Base-by-base conservation (phyloP, 2,329 filamentous ascomycete species). In the Venturia nashicola region DNA sequence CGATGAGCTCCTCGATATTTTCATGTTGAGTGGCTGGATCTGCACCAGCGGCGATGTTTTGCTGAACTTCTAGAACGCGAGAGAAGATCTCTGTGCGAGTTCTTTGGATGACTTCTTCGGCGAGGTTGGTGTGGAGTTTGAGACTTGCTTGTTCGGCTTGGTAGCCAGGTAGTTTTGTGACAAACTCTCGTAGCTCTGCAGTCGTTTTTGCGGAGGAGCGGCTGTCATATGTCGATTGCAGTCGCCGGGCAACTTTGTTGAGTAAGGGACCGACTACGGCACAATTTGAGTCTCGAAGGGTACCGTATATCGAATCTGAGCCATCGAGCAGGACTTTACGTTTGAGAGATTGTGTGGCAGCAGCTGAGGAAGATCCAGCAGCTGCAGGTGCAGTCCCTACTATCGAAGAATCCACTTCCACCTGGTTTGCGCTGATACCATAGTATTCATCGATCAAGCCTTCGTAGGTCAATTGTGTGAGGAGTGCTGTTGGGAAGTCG, bases 391-490 rank as follows among this genome's bases (percentile, higher is more conserved):
- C 84, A 40, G 87, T 80, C 12, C 93, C 93, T 11, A 97, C 86
- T 65, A 97, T 85, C 1, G 91, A 91, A 2, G 91, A 90, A 72
- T 97, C 93, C 27, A 97, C 86, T 72, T 97, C 94, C 44, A 90
- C 87, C 72, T 96, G 91, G 71, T 95, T 97, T 71, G 97, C 89
- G 68, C 90, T 85, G 66, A 99, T 96, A 40, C 89, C 87, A 72
- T 96, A 95, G 18, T 94, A 83, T 73, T 99, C 94, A 71, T 99
- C 95, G 63, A 99, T 88, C 34, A 99, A 80, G 3, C 94, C 94
- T 76, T 99, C 93, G 71, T 99, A 99, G 1, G 94, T 99, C 66
- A 99, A 79, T 73, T 99, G 94, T 0, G 93, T 97, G 63, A 99
- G 86, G 18, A 99, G 81, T 0, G 89, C 88, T 0, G 94, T 97